Base-by-base conservation (phyloP, 148 eudicot species). In the Rhododendron henanense region DNA sequence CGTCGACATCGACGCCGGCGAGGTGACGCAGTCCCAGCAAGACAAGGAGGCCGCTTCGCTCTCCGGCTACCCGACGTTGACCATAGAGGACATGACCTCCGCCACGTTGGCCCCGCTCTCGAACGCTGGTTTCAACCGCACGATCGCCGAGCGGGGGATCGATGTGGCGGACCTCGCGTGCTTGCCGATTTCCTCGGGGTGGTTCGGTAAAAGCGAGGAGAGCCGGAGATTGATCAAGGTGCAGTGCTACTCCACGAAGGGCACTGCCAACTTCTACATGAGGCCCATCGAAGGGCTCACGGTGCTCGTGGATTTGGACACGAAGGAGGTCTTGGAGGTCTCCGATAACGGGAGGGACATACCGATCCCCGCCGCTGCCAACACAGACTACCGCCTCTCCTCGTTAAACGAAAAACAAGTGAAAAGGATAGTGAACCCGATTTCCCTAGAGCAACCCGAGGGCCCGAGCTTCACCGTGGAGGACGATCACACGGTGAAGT, bases 261-360 rank as follows among this genome's bases (percentile, higher is more conserved):
- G 88, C 88, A 97, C 99, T 0, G 93, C 91, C 2, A 97, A 97
- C 84, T 97, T 97, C 90, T 97, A 97, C 90, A 97, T 97, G 99
- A 91, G 98, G 71, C 98, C 99, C 23, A 91, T 97, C 61, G 98
- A 97, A 89, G 99, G 98, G 65, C 91, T 97, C 19, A 95, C 98
- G 5, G 95, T 94, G 14, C 86, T 95, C 3, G 91, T 97, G 13
- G 99, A 97, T 63, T n/a, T 97, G 86, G 99, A 97, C 86, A 87
- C 98, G 0, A 89, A 92, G 67, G 81, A 91, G 82, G 98, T 97
- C 18, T 41, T 97, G 3, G 89, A 94, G 78, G 91, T 97, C 33
- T 44, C 90, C 0, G 98, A 97, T 77, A 87, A 88, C 0, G 98
- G 98, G 6, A 90, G 69, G 87, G 79, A 86, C 87, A 93, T 95